Percentiles rank a stretch among this genome's conserved stretches.
Conservation (phyloP, 2,329 filamentous ascomycete species). For the Aspergillus unguis region DNA sequence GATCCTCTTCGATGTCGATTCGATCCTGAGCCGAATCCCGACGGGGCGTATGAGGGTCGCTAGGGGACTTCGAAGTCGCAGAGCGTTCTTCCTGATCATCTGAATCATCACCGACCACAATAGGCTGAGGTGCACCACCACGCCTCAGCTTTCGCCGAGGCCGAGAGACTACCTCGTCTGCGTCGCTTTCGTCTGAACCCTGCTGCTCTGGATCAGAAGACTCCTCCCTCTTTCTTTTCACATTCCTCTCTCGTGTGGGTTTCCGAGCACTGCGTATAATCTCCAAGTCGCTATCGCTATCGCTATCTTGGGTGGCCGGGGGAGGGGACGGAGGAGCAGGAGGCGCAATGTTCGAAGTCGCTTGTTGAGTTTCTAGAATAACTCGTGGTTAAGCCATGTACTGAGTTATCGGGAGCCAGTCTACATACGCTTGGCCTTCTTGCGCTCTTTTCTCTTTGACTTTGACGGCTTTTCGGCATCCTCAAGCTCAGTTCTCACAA, state of each 20-base stretch:
- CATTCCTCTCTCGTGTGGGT: background rate
- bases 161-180: slow-evolving; percentile 24
- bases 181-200: slow-evolving; percentile 25
- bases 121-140: slow-evolving; percentile 23
- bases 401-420: no score
- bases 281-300: slow-evolving; percentile 17
- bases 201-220: slow-evolving; percentile 6
- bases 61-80: slow-evolving; percentile 29
- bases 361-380: background rate
- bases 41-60: slow-evolving; percentile 24
- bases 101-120: slow-evolving; percentile 26
- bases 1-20: slow-evolving; percentile 45
- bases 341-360: slow-evolving; percentile 1
- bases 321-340: background rate
- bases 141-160: slow-evolving; percentile 30
- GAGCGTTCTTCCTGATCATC: slow-evolving; percentile 25
- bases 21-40: slow-evolving; percentile 30
- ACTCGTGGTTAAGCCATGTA: slow-evolving; percentile 3
- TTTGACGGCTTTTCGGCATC: background rate
- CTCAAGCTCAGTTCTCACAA: slow-evolving; percentile 7
- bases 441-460: slow-evolving; percentile 1
- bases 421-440: slow-evolving; percentile 1
- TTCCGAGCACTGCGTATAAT: slow-evolving; percentile 17
- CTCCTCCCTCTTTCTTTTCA: slow-evolving; percentile 20
- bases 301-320: slow-evolving; percentile 11